Evolutionary conservation across 371 early-diverging fungal genomes (phyloP).

Genomic region (Zychaea mexicana): DNA sequence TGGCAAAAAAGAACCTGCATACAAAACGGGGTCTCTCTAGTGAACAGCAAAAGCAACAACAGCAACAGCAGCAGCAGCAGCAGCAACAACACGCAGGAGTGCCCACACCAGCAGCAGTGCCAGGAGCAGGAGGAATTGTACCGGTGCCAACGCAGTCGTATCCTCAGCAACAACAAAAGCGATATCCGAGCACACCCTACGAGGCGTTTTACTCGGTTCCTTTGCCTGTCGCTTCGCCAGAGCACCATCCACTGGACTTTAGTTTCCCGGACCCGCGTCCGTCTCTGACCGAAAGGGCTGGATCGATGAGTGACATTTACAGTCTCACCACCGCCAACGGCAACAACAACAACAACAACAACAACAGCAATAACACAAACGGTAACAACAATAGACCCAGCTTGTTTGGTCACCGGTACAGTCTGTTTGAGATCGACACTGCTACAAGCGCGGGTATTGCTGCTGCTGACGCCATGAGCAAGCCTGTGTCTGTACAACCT

Average conservation of each 20-base stretch:
- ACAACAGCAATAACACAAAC: conserved; percentile 4
- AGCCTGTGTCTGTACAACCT: not conserved
- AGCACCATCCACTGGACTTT: not conserved
- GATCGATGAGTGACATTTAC: conserved; percentile 15
- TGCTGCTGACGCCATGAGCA: not conserved
- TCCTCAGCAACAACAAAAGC: conserved; percentile 3
- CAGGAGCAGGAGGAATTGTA: not conserved
- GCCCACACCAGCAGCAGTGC: not conserved
- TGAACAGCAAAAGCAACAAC: conserved; percentile 14
- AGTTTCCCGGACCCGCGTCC: conserved; percentile 1
- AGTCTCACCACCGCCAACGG: not conserved
- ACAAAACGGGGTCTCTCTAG: conserved; percentile 27
- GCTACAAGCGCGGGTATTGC: not conserved
- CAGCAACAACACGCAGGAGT: not conserved
- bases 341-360: conserved; percentile 14
- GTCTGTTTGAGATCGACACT: conserved; percentile 5
- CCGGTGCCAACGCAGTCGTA: conserved; percentile 2
- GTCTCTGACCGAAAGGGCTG: conserved; percentile 2
- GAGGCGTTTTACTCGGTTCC: conserved; percentile 63
- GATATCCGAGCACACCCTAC: conserved; percentile 35
- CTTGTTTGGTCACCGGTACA: not conserved
- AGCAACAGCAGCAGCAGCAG: conserved; percentile 2
- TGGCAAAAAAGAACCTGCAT: conserved; percentile 50
- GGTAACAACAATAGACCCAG: not conserved
- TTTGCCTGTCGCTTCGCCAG: not conserved